Evolutionary conservation across 2,329 filamentous ascomycete species (phyloP), one percentile per base, ranked within the genome.

Genomic region (Aspergillus arachidicola): DNA sequence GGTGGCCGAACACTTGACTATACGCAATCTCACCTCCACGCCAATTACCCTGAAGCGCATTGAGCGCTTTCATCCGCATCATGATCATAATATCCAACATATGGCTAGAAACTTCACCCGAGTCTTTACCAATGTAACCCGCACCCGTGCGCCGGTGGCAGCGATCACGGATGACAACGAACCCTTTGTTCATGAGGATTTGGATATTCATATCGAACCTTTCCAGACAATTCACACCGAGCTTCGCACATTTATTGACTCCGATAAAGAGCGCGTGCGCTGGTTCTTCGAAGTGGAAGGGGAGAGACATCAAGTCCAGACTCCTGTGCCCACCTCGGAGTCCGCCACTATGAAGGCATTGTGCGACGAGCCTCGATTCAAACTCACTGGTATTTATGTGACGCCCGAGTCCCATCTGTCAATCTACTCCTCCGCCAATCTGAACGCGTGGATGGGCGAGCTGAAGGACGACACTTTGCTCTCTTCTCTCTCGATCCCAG

Each of bases 401-500:
- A 83, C 83, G 6, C 72, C 81, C 7, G 81, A 83, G 58, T 83
- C 85, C 21, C 77, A 84, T 70, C 75, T 89, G 60, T 75, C 85
- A 46, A 82, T 98, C 64, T 89, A 90, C 79, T 92, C 89, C 65
- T 93, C 89, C 6, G 85, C 89, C 19, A 84, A 87, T 59, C 85
- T 94, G 57, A 76, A 87, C 65, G 80, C 83, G 59, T 97, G 95
- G 95, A 98, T 98, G 94, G 79, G 83, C 61, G 84, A 89, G 65
- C 84, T 98, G 48, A 83, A 85, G 64, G 87, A 94, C 72, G 84
- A 88, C 23, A 90, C 87, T 58, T 88, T 92, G 1, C 83, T 98
- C 5, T 91, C 92, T 1, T 85, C 90, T 3, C 87, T 99, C 57
- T 95, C 91, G 57, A 95, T 98, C 66, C 95, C 95, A 19, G 95